Base-by-base conservation (phyloP, 2,329 filamentous ascomycete species). In the Colletotrichum salicis region DNA sequence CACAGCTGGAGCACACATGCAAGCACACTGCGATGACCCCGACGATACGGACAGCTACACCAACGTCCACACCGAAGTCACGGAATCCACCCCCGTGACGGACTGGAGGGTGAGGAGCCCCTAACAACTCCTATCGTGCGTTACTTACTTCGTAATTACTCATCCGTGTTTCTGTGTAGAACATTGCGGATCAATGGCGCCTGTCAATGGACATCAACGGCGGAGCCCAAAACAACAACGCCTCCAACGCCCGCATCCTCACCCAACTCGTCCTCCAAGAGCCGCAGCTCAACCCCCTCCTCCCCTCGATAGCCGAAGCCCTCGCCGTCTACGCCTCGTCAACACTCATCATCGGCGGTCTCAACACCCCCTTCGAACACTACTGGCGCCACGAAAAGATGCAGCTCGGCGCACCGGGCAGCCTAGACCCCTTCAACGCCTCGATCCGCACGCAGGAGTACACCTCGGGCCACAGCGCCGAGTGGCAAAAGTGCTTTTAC, bases 271-370 rank as follows among this genome's bases (percentile, higher is more conserved):
- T 89, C 5, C 84, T 88, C 0, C 61, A 65, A 0, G 35, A 78
- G 4, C 79, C 81, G 0, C 63, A 69, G 0, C 84, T 94, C 0
- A 82, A 86, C 41, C 79, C 84, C 0, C 77, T 80, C 0, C 79
- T 91, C 0, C 94, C 94, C 0, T 93, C 91, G 2, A 85, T 93
- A n/a, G 91, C 90, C 0, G 94, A 96, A 80, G 91, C 91, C 0
- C 79, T 96, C 0, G 92, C 93, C 0, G 92, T 94, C 0, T 86
- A 95, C 76, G 87, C 89, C 0, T 89, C 90, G 4, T 91, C 88
- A 45, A 94, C 92, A 0, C 79, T 95, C 0, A 85, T 95, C 10
- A 84, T 91, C 55, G 86, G 88, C 10, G 82, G 90, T 2, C 80
- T 88, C 10, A 85, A 89, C 67, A 82, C 91, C 0, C 90, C 92